phyloP scores from a whole-genome alignment of 495 filamentous ascomycete species.

The Talaromyces liani region DNA sequence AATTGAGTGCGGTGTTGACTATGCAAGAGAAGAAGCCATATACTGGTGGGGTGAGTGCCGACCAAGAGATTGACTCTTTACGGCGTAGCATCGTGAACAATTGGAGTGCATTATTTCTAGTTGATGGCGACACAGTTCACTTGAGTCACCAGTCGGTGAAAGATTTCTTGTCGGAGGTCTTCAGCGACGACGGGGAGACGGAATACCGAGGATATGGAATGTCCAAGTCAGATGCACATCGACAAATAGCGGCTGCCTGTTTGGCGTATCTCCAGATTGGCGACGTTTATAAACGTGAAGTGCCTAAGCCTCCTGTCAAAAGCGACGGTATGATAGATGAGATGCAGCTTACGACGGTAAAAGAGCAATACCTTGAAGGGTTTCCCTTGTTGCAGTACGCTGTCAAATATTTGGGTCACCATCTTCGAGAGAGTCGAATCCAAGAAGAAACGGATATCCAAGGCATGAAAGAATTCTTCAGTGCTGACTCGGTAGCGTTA shows the following conservation, averaged over 20 bases:
- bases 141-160: slow-evolving; percentile 3
- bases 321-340: slow-evolving; percentile 4
- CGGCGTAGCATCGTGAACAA: not conserved
- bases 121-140: slow-evolving; percentile 6
- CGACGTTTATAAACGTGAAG: not conserved
- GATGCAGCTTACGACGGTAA: not conserved
- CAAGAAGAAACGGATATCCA: slow-evolving; percentile 1
- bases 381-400: slow-evolving; percentile 1
- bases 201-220: slow-evolving; percentile 1
- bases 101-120: slow-evolving; percentile 3
- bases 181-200: not conserved
- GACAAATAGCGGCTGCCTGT: slow-evolving; percentile 3
- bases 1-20: not conserved
- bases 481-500: not conserved
- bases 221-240: not conserved
- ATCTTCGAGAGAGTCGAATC: slow-evolving; percentile 3
- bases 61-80: slow-evolving; percentile 2
- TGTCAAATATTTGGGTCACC: slow-evolving; percentile 2
- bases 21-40: not conserved
- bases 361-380: not conserved
- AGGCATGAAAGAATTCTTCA: slow-evolving; percentile 6
- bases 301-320: slow-evolving; percentile 3
- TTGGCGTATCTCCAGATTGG: slow-evolving; percentile 1
- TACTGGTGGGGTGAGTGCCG: not conserved
- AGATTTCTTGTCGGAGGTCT: slow-evolving; percentile 1